Conservation (phyloP, 495 filamentous ascomycete species). For the Penicillium flavigenum region DNA sequence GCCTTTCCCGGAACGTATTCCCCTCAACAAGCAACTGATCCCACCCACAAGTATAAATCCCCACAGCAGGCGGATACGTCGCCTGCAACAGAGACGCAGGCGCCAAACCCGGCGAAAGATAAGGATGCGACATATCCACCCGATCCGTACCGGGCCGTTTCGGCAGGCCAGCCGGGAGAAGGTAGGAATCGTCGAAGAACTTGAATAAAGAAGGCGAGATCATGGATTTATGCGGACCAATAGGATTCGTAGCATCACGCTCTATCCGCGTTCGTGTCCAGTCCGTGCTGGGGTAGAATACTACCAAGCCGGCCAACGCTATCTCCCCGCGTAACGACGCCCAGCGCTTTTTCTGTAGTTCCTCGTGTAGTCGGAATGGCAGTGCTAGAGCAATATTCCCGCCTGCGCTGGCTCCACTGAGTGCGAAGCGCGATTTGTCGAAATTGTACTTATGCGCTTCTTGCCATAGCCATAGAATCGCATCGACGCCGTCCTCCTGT, state of each 20-base stretch:
- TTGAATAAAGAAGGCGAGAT: conserved; percentile 13
- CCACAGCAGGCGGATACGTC: conserved; percentile 19
- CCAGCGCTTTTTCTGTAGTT: conserved; percentile 19
- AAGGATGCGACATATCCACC: conserved; percentile 26
- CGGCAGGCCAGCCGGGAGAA: conserved; percentile 15
- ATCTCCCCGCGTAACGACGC: conserved; percentile 7
- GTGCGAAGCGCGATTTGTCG: conserved; percentile 54
- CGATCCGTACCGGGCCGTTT: conserved; percentile 3
- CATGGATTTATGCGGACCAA: conserved; percentile 15
- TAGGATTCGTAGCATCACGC: conserved; percentile 22
- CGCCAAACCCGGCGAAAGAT: conserved; percentile 24
- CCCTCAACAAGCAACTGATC: conserved; percentile 30
- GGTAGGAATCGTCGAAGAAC: conserved; percentile 27
- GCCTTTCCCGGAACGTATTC: conserved; percentile 23
- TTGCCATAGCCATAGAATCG: conserved; percentile 49
- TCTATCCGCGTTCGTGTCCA: conserved; percentile 65
- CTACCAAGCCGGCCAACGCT: conserved; percentile 47
- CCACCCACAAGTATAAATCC: conserved; percentile 31
- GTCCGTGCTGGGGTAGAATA: conserved; percentile 74
- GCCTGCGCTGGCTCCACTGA: conserved; percentile 72
- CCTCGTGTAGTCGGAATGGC: conserved; percentile 54
- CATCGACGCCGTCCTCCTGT: conserved; percentile 65
- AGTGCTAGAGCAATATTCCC: conserved; percentile 74
- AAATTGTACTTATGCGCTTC: conserved; percentile 49
- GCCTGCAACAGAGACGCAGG: conserved; percentile 11